Percentiles rank a stretch among this genome's conserved stretches.
phyloP scores from a whole-genome alignment of 2,329 filamentous ascomycete genomes.

The Aureobasidium musti region DNA sequence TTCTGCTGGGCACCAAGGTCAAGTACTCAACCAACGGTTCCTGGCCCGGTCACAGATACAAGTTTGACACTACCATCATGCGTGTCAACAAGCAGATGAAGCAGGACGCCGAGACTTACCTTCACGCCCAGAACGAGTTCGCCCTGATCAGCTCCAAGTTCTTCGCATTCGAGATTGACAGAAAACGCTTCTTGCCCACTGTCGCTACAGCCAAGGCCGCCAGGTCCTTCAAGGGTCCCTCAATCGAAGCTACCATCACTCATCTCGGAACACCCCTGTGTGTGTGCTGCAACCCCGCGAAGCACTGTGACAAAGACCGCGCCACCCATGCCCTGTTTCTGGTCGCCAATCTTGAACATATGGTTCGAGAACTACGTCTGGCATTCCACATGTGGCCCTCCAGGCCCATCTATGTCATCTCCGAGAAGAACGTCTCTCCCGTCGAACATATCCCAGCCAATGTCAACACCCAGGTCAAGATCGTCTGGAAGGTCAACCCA shows the following conservation, averaged over 20 bases:
- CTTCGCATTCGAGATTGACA: slow-evolving; percentile 14
- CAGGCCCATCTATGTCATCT: slow-evolving; percentile 1
- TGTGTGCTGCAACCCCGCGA: not conserved
- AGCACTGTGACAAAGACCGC: not conserved
- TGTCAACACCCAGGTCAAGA: slow-evolving; percentile 6
- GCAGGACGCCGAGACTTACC: not conserved
- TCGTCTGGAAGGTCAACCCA: slow-evolving; percentile 14
- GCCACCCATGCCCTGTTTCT: slow-evolving; percentile 3
- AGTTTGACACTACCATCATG: slow-evolving; percentile 14
- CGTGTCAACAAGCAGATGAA: slow-evolving; percentile 20
- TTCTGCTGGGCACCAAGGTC: slow-evolving; percentile 19
- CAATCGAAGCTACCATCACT: slow-evolving; percentile 5
- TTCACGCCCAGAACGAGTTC: slow-evolving; percentile 5
- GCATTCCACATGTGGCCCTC: slow-evolving; percentile 11
- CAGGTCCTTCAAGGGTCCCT: not conserved
- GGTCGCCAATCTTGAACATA: slow-evolving; percentile 1
- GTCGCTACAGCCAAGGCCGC: slow-evolving; percentile 14
- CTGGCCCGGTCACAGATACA: slow-evolving; percentile 9
- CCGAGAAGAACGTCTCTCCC: not conserved
- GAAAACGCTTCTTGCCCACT: slow-evolving; percentile 7
- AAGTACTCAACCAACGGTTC: slow-evolving; percentile 9
- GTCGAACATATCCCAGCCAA: slow-evolving; percentile 2
- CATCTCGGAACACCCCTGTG: not conserved
- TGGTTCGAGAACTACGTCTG: not conserved
- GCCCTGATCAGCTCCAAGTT: slow-evolving; percentile 9